Evolutionary conservation across 2,329 filamentous ascomycete genomes (phyloP), one percentile per base, ranked within the genome.

Genomic region (Diplodia mutila): DNA sequence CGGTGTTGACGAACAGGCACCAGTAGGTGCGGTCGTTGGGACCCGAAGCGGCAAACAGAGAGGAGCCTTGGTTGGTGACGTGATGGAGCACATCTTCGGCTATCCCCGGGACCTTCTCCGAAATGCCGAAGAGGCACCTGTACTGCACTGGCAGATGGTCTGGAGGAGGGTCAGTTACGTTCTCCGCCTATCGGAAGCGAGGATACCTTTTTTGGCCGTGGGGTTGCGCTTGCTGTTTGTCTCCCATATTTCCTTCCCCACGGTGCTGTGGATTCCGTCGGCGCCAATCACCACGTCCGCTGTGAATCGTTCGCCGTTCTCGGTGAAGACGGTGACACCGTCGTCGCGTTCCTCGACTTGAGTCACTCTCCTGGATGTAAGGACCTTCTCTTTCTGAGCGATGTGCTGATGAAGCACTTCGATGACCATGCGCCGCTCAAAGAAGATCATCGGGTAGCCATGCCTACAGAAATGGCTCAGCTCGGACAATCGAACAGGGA

Each of bases 351-450:
- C 46, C 3, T 61, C 29, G 14, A 63, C n/a, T 1, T 16, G 16
- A 3, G 39, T 27, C 16, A 67, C 55, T 7, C 48, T 39, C 34
- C 53, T 65, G 7, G 39, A 51, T 12, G 49, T 71, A 4, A 73
- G 29, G 3, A 75, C 27, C 61, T 69, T 72, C 16, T 68, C 57
- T 21, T 74, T 72, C 32, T 75, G 70, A 16, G 69, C 49, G 52
- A 73, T 70, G 4, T 70, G 69, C 14, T 74, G 61, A 37, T 73
- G 72, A 2, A 77, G 55, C 9, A 70, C 70, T 64, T 72, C 61
- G 27, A 68, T 46, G 9, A 68, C 46, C 66, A 68, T 68, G 21
- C 61, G 59, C 14, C 67, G 63, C 53, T 68, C 39, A 39, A 68
- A 52, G 29, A 68, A 68, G 37, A 68, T 53, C 39, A 65, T 68